These are phyloP conservation scores for Phytophthora quininea DNA, from an alignment of 352 stramenopile species.

Conservation along the genomic window DNA sequence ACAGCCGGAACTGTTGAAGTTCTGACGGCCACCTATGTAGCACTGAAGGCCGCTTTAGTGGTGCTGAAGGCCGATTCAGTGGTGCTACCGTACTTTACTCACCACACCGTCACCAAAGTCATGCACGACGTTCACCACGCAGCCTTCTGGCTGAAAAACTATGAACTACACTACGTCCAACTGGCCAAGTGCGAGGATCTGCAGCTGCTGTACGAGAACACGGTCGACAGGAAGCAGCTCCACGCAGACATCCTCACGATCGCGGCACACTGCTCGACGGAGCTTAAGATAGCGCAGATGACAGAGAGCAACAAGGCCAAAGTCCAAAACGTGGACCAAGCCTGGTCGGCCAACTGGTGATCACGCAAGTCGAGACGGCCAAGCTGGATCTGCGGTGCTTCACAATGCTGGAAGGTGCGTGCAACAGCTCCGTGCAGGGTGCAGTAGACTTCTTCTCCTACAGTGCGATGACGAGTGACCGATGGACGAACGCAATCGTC, in stretches of 20 bases:
- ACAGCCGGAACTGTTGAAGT: too few species aligned
- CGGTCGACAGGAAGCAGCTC: constrained; percentile 13
- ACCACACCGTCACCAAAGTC: constrained; percentile 22
- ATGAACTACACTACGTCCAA: constrained; percentile 8
- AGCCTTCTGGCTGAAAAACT: constrained; percentile 23
- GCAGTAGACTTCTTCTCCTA: not conserved
- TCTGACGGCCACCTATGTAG: too few species aligned
- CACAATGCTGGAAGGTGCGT: not conserved
- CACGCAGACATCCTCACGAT: constrained; percentile 27
- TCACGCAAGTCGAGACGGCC: constrained; percentile 12
- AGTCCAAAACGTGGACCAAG: not conserved
- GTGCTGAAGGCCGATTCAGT: too few species aligned
- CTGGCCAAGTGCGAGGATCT: constrained; percentile 36
- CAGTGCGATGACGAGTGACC: constrained; percentile 26
- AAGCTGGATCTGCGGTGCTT: constrained; percentile 25
- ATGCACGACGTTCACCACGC: constrained; percentile 27
- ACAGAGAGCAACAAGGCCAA: constrained; percentile 24
- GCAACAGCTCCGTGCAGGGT: not conserved
- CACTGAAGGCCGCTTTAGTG: too few species aligned
- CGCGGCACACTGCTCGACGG: constrained; percentile 2
- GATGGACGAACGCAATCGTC: constrained; percentile 29
- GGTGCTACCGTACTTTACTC: constrained; percentile 14
- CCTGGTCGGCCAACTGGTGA: constrained; percentile 6
- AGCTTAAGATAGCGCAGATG: constrained; percentile 11
- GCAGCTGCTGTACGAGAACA: constrained; percentile 34